Evolutionary conservation across 192 early-diverging fungal species (phyloP).

Genomic region (Mortierella hygrophila): DNA sequence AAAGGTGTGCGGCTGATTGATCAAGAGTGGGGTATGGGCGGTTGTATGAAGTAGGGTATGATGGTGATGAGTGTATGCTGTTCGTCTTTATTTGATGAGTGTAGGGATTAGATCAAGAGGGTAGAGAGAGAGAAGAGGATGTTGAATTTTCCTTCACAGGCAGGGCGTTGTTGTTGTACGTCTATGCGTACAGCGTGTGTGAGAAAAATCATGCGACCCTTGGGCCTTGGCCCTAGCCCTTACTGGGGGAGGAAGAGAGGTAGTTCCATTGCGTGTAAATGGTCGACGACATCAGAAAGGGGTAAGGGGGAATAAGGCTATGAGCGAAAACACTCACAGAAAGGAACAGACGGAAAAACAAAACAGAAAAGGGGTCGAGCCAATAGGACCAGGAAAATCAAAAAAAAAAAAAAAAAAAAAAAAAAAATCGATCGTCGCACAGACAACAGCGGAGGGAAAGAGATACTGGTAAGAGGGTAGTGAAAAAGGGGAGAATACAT

Average conservation of each 20-base stretch:
- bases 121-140: background rate
- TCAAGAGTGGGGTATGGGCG: no score
- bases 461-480: background rate
- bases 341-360: background rate
- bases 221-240: no score
- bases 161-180: background rate
- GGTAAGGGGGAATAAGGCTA: background rate
- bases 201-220: slow-evolving; percentile 2
- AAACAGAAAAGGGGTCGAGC: background rate
- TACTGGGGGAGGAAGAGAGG: no score
- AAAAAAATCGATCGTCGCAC: background rate
- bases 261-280: background rate
- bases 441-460: background rate
- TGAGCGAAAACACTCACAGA: background rate
- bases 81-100: background rate
- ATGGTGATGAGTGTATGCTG: background rate
- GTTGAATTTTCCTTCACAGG: background rate
- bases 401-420: background rate
- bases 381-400: background rate
- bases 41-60: background rate
- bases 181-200: background rate
- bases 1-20: background rate
- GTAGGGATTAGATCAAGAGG: background rate
- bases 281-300: background rate
- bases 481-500: background rate